A percentile compares a stretch with the other conserved stretches of the same genome.
phyloP scores from a whole-genome alignment of 148 eudicot genomes.

The Silene conica region DNA sequence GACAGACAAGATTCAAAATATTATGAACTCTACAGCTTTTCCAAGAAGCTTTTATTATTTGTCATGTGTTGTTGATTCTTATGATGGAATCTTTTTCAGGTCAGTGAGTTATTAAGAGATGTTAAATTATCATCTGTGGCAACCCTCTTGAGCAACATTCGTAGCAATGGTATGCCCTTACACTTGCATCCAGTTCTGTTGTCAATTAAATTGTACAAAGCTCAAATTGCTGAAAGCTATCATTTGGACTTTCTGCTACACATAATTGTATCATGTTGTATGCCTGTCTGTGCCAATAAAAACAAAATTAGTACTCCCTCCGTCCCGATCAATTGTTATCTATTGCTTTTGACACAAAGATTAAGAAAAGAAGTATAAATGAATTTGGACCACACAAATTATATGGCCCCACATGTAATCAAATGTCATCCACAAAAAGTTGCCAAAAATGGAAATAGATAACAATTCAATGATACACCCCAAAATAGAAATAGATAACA shows the following conservation, averaged over 20 bases:
- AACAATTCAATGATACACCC: no score
- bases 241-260: not conserved
- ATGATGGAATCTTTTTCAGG: conserved; percentile 34
- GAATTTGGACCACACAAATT: no score
- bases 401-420: no score
- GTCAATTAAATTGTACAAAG: not conserved
- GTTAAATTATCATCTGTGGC: conserved; percentile 52
- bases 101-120: conserved; percentile 65
- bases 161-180: conserved; percentile 57
- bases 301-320: not conserved
- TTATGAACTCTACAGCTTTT: not conserved
- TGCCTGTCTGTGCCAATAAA: not conserved
- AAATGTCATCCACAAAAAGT: no score
- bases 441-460: no score
- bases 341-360: no score
- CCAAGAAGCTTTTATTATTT: not conserved
- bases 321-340: no score
- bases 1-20: not conserved
- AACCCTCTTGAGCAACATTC: conserved; percentile 56
- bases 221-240: not conserved
- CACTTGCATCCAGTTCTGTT: not conserved
- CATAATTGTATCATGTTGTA: not conserved
- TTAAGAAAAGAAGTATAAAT: no score
- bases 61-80: not conserved
- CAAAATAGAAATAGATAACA: no score